Evolutionary conservation across 495 filamentous ascomycete genomes (phyloP).

Genomic region (Tuber aestivum): DNA sequence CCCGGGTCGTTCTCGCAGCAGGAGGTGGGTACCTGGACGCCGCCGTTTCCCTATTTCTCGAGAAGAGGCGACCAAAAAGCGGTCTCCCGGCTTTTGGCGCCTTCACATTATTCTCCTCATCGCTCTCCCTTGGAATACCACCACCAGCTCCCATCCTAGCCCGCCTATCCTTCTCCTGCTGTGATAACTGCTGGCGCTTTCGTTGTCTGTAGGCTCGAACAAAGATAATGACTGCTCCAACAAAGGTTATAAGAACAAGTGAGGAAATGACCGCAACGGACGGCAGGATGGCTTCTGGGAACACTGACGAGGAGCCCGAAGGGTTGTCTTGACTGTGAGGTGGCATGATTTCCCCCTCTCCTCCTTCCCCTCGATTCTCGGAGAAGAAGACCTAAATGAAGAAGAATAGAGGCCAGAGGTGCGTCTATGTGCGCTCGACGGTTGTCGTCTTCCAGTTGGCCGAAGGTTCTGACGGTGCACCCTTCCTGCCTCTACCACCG

Average conservation of each 20-base stretch:
- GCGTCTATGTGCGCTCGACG: conserved; percentile 6
- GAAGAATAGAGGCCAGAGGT: not conserved
- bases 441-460: conserved; percentile 7
- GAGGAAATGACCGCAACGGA: conserved; percentile 38
- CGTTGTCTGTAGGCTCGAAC: conserved; percentile 37
- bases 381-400: not conserved
- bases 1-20: not conserved
- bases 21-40: conserved; percentile 8
- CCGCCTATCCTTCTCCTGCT: conserved; percentile 8
- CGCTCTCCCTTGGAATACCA: not conserved
- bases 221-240: conserved; percentile 41
- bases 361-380: conserved; percentile 12
- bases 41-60: not conserved
- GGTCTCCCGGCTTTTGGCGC: not conserved
- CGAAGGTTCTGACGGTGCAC: conserved; percentile 26
- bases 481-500: conserved; percentile 29
- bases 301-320: conserved; percentile 37
- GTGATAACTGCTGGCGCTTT: conserved; percentile 13
- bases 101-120: not conserved
- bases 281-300: conserved; percentile 40
- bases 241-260: conserved; percentile 41
- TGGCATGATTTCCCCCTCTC: conserved; percentile 22
- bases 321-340: conserved; percentile 20
- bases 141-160: not conserved
- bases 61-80: not conserved